phyloP scores from a whole-genome alignment of 805 yeast genomes.

The Candida stauntonica region DNA sequence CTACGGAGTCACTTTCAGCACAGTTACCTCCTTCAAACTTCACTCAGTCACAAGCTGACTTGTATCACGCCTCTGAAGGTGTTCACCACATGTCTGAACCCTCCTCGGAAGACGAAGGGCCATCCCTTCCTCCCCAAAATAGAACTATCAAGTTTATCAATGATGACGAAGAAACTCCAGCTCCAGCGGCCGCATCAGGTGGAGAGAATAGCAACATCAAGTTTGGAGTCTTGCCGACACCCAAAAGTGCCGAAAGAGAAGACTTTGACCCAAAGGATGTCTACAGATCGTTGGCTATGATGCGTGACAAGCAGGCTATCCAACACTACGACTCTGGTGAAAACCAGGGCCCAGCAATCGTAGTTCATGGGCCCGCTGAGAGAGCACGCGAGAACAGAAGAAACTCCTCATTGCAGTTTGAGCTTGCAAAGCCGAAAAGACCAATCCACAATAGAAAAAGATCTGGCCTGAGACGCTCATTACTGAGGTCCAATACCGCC shows the following conservation, averaged over 20 bases:
- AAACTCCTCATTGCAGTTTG: conserved; percentile 28
- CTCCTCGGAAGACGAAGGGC: conserved; percentile 20
- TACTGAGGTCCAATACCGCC: not conserved
- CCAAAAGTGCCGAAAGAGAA: conserved; percentile 25
- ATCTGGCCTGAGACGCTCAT: conserved; percentile 15
- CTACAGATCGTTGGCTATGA: conserved; percentile 76
- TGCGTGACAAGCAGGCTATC: conserved; percentile 50
- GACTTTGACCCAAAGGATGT: conserved; percentile 78
- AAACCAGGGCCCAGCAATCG: conserved; percentile 73
- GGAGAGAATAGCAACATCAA: conserved; percentile 12
- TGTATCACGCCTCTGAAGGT: conserved; percentile 6
- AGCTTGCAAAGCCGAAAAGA: conserved; percentile 19
- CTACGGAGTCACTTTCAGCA: conserved; percentile 14
- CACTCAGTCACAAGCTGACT: conserved; percentile 10
- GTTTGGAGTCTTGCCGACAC: conserved; percentile 26
- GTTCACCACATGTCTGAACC: conserved; percentile 25
- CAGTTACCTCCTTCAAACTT: conserved; percentile 2
- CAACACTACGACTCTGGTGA: conserved; percentile 34
- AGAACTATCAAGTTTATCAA: conserved; percentile 11
- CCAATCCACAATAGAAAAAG: conserved; percentile 13
- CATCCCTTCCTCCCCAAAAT: conserved; percentile 7
- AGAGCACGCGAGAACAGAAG: conserved; percentile 37
- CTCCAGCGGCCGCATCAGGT: not conserved
- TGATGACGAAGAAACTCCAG: not conserved
- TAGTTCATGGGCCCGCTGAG: conserved; percentile 75